Base-by-base conservation (phyloP, 1,284 basidiomycete species). In the Rhodotorula sp. region DNA sequence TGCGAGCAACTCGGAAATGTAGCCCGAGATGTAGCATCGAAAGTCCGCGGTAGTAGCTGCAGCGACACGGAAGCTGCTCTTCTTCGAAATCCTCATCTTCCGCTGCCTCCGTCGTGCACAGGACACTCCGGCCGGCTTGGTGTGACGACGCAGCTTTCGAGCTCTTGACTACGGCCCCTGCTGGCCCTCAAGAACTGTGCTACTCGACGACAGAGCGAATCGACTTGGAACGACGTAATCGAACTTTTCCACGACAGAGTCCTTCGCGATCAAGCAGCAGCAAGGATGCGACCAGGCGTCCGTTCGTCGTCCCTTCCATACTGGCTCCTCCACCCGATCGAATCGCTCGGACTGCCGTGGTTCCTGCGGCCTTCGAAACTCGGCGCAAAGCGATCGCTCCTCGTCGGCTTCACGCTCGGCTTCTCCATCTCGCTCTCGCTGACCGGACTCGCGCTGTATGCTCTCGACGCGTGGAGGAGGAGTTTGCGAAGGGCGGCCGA, bases 361-460 rank as follows among this genome's bases (percentile, higher is more conserved):
- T 73, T 66, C 57, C 64, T 73, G 12, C 69, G 69, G 28, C 72
- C 72, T 15, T 68, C 72, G 23, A n/a, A 43, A 5, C 64, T 73
- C 19, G 72, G 72, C 34, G 47, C 48, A 4, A 54, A 48, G 16
- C 58, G 64, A 8, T 63, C 64, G 1, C 72, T 76, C 62, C 18
- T 73, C 55, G 61, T 76, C 62, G 74, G 74, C 16, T 59, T 74
- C 45, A 61, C 68, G 3, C 54, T 68, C 47, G 76, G 76, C 43
- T 68, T 73, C 60, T 67, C 69, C 10, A 57, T 76, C 62, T 71
- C 71, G 2, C 56, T 76, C 14, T 70, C 74, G 16, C 28, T 72
- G 21, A 76, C 74, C 2, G 66, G 67, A 2, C 63, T 77, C 43
- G 66, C 76, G 5, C 45, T 70, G 23, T 77, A 67, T 21, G 66